Base-by-base conservation (phyloP, 2,329 filamentous ascomycete species). In the Pseudogymnoascus sp. region DNA sequence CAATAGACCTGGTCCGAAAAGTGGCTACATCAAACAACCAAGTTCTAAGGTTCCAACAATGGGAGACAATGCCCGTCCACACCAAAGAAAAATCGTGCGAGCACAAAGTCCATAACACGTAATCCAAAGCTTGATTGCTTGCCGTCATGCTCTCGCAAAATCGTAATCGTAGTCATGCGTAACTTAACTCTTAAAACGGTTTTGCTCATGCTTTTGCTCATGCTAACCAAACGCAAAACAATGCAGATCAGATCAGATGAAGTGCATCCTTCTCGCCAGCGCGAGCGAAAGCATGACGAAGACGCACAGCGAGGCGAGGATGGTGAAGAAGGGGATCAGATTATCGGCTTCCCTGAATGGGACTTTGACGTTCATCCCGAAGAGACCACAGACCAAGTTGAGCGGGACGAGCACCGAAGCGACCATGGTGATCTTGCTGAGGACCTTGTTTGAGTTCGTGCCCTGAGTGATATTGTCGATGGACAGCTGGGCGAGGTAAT, bases 381-480 rank as follows among this genome's bases (percentile, higher is more conserved):
- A 93, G 45, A 92, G 78, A 76, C 90, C 89, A 39, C 66, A 67
- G 2, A 67, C 66, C 67, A 99, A 79, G 73, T 97, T 99, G 67
- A 99, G 85, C 2, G 94, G 94, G 63, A 99, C 92, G n/a, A 99
- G 84, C 67, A 99, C 90, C 2, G 93, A 96, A 0, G 92, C 94
- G 66, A 97, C 81, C 64, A 97, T 84, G 0, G 94, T 99, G 69
- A 99, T 94, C 79, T 97, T 96, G 78, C 91, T 92, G 11, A 99
- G 84, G 5, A 93, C 89, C 67, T 89, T 85, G 77, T 97, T 97
- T 62, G 91, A 92, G 67, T 87, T 83, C 64, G 92, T 96, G 25
- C 92, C 92, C 74, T 96, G 87, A 1, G 88, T 85, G 70, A 96
- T 90, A 75, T 90, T 93, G 74, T 95, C 91, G 69, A 97, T 92